Evolutionary conservation across 345 rosid genomes (phyloP), one percentile per base, ranked within the genome.

Genomic region (Durio zibethinus): DNA sequence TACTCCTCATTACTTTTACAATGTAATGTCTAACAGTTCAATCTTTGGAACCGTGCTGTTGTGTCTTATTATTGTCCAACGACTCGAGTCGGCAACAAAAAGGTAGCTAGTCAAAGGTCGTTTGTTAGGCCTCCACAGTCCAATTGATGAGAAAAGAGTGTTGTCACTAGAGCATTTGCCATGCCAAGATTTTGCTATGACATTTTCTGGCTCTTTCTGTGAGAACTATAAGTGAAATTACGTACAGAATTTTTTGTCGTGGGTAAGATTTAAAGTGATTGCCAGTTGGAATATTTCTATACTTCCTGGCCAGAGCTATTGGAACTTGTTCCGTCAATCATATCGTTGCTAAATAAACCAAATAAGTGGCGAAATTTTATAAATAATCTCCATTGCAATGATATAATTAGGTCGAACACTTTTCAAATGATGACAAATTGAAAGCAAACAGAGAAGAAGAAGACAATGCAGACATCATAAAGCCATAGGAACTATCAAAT

Each of bases 391-490:
- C 10, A 10, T 53, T n/a, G 42, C n/a, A n/a, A 35, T 11, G 47
- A 12, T 10, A 53, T 33, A 35, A 35, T 33, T 33, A 64, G 35
- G 45, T 64, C 0, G 15, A 35, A 33, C 21, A 35, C 69, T 64
- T 64, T 33, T 35, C 0, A 45, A 10, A 43, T 62, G 27, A 61
- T 45, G 77, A 61, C 57, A 60, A 75, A 61, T 10, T 42, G 40
- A 10, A 10, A 74, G 68, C 33, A 60, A 50, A 74, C 77, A 75
- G 5, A 75, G 68, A 40, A 42, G 52, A 57, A 38, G 59, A 60
- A 52, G 47, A 74, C 56, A 74, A 47, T 36, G 50, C 50, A 73
- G 76, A 54, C 76, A 54, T 73, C 64, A 73, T 21, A 21, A 54
- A 73, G 47, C 8, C 64, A n/a, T 7, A 11, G 33, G 76, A 35